Base-by-base conservation (phyloP, 768 basidiomycete genomes). In the Tylopilus balloui region DNA sequence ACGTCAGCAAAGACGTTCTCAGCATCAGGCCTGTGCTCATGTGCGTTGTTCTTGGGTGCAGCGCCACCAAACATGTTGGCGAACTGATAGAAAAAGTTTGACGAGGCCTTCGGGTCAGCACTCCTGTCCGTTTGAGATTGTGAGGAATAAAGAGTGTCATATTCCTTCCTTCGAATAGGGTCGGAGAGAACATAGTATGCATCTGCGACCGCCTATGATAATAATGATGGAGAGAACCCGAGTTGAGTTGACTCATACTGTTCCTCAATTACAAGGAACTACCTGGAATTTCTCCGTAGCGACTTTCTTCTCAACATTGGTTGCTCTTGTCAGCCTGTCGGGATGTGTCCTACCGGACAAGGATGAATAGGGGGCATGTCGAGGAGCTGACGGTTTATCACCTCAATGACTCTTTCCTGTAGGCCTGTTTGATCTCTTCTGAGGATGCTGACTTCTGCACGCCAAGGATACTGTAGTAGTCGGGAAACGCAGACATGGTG, bases 181-280 rank as follows among this genome's bases (percentile, higher is more conserved):
- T 96, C 91, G 3, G 89, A 92, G 31, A 97, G 79, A 23, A 94
- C 88, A 64, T 90, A 96, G 70, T 95, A 95, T 15, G 92, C 92
- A 67, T 96, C 93, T 45, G 93, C 92, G 54, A 96, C 84, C 8
- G 86, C 82, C 86, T 61, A 15, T 29, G 14, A 27, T 17, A 29
- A 31, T 20, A 23, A 12, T 8, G 24, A 12, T n/a, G 23, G 40
- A 41, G 20, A 17, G 29, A 39, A 27, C 28, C 25, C 9, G 28
- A 24, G 12, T 35, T 42, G 29, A 42, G 51, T 24, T 2, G 20
- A 32, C 23, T 28, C 45, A 19, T 14, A 14, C 12, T 15, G 5
- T 34, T 35, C 35, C 21, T 42, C 19, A 34, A n/a, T n/a, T n/a
- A n/a, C n/a, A n/a, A 35, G 24, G 44, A 37, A 11, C n/a, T 55